Conservation (phyloP, 352 stramenopile species). For the Aphanomyces invadans region DNA sequence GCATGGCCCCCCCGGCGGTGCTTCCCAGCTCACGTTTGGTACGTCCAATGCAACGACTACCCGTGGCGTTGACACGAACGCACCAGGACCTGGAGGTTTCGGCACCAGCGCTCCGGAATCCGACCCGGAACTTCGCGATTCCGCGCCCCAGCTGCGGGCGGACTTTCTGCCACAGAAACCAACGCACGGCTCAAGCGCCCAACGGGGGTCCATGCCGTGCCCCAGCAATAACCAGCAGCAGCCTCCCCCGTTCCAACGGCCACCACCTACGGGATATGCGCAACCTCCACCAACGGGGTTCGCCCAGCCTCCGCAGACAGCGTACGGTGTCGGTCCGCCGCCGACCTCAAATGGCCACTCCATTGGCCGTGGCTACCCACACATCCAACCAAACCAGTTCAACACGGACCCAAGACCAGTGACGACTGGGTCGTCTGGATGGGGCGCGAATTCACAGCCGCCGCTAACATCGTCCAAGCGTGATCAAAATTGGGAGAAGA, state of each 20-base stretch:
- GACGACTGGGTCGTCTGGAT: constrained; percentile 16
- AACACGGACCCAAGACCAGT: constrained; percentile 13
- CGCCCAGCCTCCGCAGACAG: not conserved
- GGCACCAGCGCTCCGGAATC: constrained; percentile 37
- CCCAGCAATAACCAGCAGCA: constrained; percentile 15
- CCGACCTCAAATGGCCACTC: constrained; percentile 6
- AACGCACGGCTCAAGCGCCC: constrained; percentile 21
- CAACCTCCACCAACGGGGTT: constrained; percentile 21
- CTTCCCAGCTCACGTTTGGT: constrained; percentile 66
- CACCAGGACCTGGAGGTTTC: constrained; percentile 37
- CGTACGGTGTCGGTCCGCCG: not conserved
- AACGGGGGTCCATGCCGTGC: not conserved
- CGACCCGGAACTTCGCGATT: constrained; percentile 23
- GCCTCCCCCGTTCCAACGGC: constrained; percentile 13
- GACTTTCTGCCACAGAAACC: constrained; percentile 27
- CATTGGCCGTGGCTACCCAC: not conserved
- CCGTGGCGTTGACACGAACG: not conserved
- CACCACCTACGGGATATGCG: constrained; percentile 18
- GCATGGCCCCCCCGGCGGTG: constrained; percentile 54
- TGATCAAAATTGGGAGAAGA: constrained; percentile 78
- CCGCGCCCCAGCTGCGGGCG: not conserved
- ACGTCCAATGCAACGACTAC: constrained; percentile 10
- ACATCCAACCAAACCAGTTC: not conserved
- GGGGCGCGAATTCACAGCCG: constrained; percentile 40
- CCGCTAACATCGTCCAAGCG: constrained; percentile 67